Evolutionary conservation across 306 rosid genomes (phyloP), one percentile per base, ranked within the genome.

Genomic region (Leucaena leucocephala): DNA sequence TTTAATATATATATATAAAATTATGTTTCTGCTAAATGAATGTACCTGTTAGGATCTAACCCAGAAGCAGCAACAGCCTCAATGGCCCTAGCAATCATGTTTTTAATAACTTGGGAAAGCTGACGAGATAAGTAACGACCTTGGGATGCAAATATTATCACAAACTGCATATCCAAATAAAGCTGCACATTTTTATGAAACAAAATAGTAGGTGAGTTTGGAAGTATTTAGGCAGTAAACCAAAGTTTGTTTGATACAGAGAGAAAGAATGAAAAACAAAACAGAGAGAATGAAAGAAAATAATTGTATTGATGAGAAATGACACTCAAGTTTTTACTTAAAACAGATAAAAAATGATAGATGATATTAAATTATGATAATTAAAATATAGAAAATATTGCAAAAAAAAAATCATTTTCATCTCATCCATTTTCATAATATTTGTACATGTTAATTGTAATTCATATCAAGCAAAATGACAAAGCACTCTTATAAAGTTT

Each of bases 101-200:
- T 82, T 75, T 91, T 92, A 39, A 92, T 91, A 35, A 93, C 95
- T 88, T 91, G 98, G 85, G 91, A 93, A 45, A 95, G 88, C 84
- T 90, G 81, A 44, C 98, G 87, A 19, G 98, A 95, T 35, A 92
- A 83, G 84, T 89, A 95, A 48, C 97, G 95, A 7, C 98, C 96
- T 86, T 92, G 98, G 59, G 98, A 88, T 50, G 97, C 49, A 85
- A 95, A 95, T 59, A 92, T 85, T 85, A 92, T 86, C 83, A 92
- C 98, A 82, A 95, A 95, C 90, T 95, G 91, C 98, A 95, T 89
- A 75, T 95, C 98, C 87, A 95, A 86, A 76, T 92, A 92, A 72
- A 95, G 89, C 98, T 95, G 89, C 89, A 78, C 6, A 70, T 46
- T 70, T 70, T 61, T 44, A 74, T 69, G 38, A 2, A 69, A 42